phyloP scores from a whole-genome alignment of 805 yeast species.

The Nakazawaea peltata region DNA sequence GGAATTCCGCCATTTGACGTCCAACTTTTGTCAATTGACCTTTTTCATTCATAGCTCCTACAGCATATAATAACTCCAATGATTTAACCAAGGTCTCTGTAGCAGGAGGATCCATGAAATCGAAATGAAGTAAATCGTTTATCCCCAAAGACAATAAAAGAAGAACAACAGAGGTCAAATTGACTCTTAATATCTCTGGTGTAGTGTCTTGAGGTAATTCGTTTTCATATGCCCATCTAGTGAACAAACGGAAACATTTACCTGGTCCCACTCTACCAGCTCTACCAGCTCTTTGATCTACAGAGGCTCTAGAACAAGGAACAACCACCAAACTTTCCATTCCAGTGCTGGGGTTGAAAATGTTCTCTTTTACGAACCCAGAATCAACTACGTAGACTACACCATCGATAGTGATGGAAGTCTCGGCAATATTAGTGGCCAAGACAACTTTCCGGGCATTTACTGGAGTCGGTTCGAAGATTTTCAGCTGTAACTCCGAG shows the following conservation, averaged over 20 bases:
- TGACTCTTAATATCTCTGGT: slow-evolving; percentile 89
- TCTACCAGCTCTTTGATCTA: slow-evolving; percentile 95
- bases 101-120: slow-evolving; percentile 88
- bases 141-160: slow-evolving; percentile 79
- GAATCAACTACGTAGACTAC: slow-evolving; percentile 90
- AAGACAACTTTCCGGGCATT: slow-evolving; percentile 77
- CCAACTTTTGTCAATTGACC: slow-evolving; percentile 79
- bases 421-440: slow-evolving; percentile 96
- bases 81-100: slow-evolving; percentile 65
- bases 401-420: slow-evolving; percentile 95
- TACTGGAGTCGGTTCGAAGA: slow-evolving; percentile 83
- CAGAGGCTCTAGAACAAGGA: slow-evolving; percentile 92
- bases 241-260: slow-evolving; percentile 82
- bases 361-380: slow-evolving; percentile 89
- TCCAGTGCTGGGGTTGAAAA: slow-evolving; percentile 79
- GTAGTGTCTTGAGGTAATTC: slow-evolving; percentile 76
- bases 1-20: slow-evolving; percentile 81
- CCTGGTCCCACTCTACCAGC: slow-evolving; percentile 99
- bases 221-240: slow-evolving; percentile 71
- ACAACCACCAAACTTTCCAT: slow-evolving; percentile 82
- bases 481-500: slow-evolving; percentile 67
- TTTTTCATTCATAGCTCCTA: slow-evolving; percentile 77
- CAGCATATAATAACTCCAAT: slow-evolving; percentile 70
- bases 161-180: slow-evolving; percentile 68
- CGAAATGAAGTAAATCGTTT: slow-evolving; percentile 72